Percentiles rank a stretch among this genome's conserved stretches.
These are phyloP conservation scores for Nevesoporus exiguus DNA, from an alignment of 768 basidiomycete genomes.

Conservation along the genomic window DNA sequence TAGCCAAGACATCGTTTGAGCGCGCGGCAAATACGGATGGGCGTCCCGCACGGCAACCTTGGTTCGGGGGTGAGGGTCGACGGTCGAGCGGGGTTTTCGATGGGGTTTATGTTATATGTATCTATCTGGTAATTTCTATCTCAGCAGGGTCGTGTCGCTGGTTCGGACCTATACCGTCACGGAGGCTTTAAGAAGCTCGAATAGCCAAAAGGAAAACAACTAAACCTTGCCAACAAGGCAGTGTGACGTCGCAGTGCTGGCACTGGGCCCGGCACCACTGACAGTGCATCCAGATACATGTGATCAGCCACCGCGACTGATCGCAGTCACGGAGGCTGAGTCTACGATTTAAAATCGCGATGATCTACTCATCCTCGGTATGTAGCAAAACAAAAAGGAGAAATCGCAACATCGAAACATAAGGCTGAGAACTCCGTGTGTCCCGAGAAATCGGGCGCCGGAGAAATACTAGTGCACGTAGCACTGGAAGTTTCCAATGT, in stretches of 20 bases:
- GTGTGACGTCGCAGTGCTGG: slow-evolving; percentile 14
- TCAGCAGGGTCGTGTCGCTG: slow-evolving; percentile 14
- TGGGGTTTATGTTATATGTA: slow-evolving; percentile 26
- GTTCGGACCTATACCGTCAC: neutral
- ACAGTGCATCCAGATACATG: slow-evolving; percentile 11
- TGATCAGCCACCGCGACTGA: neutral
- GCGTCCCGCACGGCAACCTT: neutral
- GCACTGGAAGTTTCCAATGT: neutral
- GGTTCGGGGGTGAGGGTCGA: neutral
- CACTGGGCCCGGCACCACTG: neutral
- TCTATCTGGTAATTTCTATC: slow-evolving; percentile 19
- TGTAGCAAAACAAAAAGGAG: neutral
- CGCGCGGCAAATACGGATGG: no score
- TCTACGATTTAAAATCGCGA: neutral
- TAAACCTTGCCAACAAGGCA: neutral
- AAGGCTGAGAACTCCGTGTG: neutral
- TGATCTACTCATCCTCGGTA: neutral
- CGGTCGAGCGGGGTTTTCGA: neutral
- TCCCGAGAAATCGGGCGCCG: neutral
- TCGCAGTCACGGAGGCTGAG: no score
- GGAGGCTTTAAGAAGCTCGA: slow-evolving; percentile 3
- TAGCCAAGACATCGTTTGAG: slow-evolving; percentile 35
- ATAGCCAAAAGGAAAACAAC: slow-evolving; percentile 13
- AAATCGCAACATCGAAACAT: neutral
- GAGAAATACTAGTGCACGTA: neutral